Evolutionary conservation across 2,329 filamentous ascomycete species (phyloP), one percentile per base, ranked within the genome.

Genomic region (Pseudogymnoascus sp.): DNA sequence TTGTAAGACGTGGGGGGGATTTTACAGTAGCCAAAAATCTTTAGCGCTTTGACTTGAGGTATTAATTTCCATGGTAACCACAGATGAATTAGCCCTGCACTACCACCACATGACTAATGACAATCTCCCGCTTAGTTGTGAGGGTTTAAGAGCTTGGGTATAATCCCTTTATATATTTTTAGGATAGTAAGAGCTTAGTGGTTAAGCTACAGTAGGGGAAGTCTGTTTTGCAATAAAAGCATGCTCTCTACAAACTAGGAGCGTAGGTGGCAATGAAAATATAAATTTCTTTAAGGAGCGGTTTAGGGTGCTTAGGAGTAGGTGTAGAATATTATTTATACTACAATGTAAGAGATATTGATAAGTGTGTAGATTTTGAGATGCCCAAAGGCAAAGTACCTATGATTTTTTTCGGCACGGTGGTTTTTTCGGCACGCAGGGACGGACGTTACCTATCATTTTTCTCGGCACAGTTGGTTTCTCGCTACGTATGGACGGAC

Each of bases 31-130:
- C 29, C 44, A 33, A 63, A 63, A 33, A 14, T 50, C 42, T 21
- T 50, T 63, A 42, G 61, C n/a, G 19, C 65, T 68, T 47, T 64
- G 3, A 26, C n/a, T n/a, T n/a, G n/a, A n/a, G n/a, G n/a, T n/a
- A n/a, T n/a, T n/a, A n/a, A n/a, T n/a, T n/a, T n/a, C 68, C 53
- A 59, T 71, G 61, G 50, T 35, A 24, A 60, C 40, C 50, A 19
- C 42, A 4, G 26, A 63, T 59, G 35, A 61, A 63, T 59, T 42
- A 29, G 62, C 26, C 40, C 53, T 33, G 31, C 53, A 61, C 35
- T 6, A 19, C 35, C 19, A 21, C 40, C 26, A 62, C 24, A 62
- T n/a, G 61, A 42, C 61, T 56, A 4, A 63, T 35, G 62, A 63
- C 53, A 53, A 63, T 63, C 42, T 61, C 24, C 53, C 10, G 53